phyloP scores from a whole-genome alignment of 179 eudicot genomes.

The Beta corolliflora region DNA sequence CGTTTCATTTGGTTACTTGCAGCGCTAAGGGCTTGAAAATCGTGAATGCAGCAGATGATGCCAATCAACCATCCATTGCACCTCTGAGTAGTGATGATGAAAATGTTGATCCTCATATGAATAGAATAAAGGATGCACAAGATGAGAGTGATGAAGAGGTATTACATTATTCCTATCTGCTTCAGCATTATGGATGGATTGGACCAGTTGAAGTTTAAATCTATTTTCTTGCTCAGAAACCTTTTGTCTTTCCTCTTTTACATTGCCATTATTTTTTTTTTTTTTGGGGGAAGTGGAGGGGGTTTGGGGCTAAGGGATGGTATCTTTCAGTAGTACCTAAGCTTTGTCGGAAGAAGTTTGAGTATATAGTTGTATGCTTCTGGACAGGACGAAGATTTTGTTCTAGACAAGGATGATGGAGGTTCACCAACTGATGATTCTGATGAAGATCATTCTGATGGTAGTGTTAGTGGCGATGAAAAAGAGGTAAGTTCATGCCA shows the following conservation, averaged over 20 bases:
- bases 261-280: neutral
- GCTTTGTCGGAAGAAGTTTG: neutral
- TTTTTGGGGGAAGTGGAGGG: neutral
- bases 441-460: conserved; percentile 78
- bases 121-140: conserved; percentile 78
- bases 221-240: neutral
- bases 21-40: conserved; percentile 81
- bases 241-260: neutral
- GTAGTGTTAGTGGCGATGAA: conserved; percentile 60
- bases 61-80: conserved; percentile 50
- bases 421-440: conserved; percentile 98
- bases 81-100: conserved; percentile 72
- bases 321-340: neutral
- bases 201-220: neutral
- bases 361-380: neutral
- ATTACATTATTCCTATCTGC: conserved; percentile 11
- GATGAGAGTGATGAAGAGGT: conserved; percentile 99
- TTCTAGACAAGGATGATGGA: conserved; percentile 72
- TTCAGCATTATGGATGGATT: neutral
- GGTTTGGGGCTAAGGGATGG: neutral
- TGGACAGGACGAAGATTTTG: conserved; percentile 87
- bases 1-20: conserved; percentile 30
- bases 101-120: conserved; percentile 91
- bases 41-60: conserved; percentile 60
- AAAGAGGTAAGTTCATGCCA: conserved; percentile 50